Percentiles rank a stretch among this genome's conserved stretches.
Evolutionary conservation across 345 rosid species (phyloP).

Genomic region (Acer campestre): DNA sequence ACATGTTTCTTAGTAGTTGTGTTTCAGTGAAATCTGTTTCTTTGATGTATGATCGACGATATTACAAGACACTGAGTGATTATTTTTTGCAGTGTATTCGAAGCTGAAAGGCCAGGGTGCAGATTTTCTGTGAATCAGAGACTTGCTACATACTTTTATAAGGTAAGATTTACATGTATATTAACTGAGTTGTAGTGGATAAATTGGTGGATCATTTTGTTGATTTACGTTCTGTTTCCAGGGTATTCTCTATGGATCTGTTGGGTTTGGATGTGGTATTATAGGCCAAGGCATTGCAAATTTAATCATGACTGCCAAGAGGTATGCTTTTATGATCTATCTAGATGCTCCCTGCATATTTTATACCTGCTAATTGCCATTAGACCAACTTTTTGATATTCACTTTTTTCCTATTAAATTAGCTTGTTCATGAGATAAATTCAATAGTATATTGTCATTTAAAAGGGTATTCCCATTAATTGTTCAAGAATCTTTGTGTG

Average conservation of each 20-base stretch:
- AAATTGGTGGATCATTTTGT: not conserved
- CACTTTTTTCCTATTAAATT: slow-evolving; percentile 4
- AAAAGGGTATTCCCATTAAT: not conserved
- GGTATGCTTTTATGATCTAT: slow-evolving; percentile 44
- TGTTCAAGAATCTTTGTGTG: slow-evolving; percentile 1
- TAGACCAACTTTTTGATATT: not conserved
- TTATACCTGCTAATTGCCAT: not conserved
- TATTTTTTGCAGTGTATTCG: slow-evolving; percentile 61
- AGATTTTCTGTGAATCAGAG: slow-evolving; percentile 67
- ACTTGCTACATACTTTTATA: slow-evolving; percentile 72
- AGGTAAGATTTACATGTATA: slow-evolving; percentile 38
- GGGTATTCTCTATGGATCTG: slow-evolving; percentile 84
- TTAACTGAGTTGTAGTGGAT: not conserved
- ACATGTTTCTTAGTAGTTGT: not conserved
- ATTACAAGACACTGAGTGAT: slow-evolving; percentile 7
- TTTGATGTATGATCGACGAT: not conserved
- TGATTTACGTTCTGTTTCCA: slow-evolving; percentile 32
- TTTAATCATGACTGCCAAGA: slow-evolving; percentile 86
- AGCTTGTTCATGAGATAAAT: not conserved
- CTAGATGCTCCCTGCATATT: slow-evolving; percentile 6
- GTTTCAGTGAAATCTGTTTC: not conserved
- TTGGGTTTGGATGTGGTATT: slow-evolving; percentile 93
- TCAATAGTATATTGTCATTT: not conserved
- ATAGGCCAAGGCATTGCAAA: slow-evolving; percentile 96
- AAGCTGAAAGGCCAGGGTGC: slow-evolving; percentile 88